These are phyloP conservation scores for Talaromyces sp. DNA, from an alignment of 2,329 filamentous ascomycete species.

Conservation along the genomic window DNA sequence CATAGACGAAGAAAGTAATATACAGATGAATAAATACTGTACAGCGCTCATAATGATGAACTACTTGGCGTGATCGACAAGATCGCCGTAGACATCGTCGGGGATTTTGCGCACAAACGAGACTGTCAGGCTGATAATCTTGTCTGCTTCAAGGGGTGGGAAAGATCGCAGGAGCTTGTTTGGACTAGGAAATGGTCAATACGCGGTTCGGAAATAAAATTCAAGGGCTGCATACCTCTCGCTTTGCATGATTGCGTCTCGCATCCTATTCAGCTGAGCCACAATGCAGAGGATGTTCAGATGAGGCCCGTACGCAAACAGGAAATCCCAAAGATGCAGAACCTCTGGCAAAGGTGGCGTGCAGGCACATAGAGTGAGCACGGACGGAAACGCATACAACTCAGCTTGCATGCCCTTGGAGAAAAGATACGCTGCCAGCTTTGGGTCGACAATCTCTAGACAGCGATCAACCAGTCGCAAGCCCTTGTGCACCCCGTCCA, in stretches of 20 bases:
- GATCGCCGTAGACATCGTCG: slow-evolving; percentile 81
- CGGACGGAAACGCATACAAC: slow-evolving; percentile 93
- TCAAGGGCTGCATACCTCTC: slow-evolving; percentile 58
- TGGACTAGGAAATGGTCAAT: slow-evolving; percentile 54
- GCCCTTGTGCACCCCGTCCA: slow-evolving; percentile 94
- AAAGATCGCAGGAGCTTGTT: slow-evolving; percentile 89
- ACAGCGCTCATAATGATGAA: neutral
- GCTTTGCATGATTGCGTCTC: slow-evolving; percentile 76
- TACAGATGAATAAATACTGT: neutral
- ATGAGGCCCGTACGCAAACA: slow-evolving; percentile 93
- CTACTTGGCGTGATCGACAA: slow-evolving; percentile 72
- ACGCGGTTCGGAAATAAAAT: neutral
- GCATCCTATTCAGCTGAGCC: slow-evolving; percentile 83
- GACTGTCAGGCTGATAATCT: slow-evolving; percentile 79
- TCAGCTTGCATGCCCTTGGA: slow-evolving; percentile 85
- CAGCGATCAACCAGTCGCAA: slow-evolving; percentile 89
- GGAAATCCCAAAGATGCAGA: slow-evolving; percentile 88
- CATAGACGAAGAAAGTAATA: neutral
- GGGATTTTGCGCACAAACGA: slow-evolving; percentile 86
- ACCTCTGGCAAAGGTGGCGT: slow-evolving; percentile 94
- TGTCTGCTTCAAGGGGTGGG: slow-evolving; percentile 74
- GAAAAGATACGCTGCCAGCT: slow-evolving; percentile 76
- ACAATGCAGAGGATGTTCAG: slow-evolving; percentile 96
- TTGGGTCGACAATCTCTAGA: slow-evolving; percentile 83
- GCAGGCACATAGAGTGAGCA: slow-evolving; percentile 90